A percentile compares a stretch with the other conserved stretches of the same genome.
Conservation (phyloP, 2,329 filamentous ascomycete genomes). For the Paecilomyces sp. region DNA sequence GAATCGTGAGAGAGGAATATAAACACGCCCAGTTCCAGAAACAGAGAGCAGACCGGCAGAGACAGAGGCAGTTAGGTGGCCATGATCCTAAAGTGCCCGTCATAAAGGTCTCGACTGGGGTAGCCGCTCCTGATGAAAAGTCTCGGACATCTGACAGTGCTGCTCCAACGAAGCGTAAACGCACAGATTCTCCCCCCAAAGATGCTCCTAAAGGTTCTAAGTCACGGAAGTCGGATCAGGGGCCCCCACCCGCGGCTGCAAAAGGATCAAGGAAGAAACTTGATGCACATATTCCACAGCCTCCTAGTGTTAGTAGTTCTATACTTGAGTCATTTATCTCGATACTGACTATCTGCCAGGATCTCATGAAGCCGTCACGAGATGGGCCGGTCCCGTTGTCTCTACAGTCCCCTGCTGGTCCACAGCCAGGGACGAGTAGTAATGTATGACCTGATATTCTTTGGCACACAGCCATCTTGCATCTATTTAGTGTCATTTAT, state of each 20-base stretch:
- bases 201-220: conserved; percentile 18
- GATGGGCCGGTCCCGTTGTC: conserved; percentile 24
- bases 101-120: conserved; percentile 22
- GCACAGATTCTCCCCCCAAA: conserved; percentile 15
- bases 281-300: conserved; percentile 13
- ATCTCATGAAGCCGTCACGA: conserved; percentile 33
- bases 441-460: conserved; percentile 2
- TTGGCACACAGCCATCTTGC: background rate
- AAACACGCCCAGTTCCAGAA: conserved; percentile 26
- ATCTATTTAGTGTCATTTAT: background rate
- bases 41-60: conserved; percentile 29
- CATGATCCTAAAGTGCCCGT: conserved; percentile 39
- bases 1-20: conserved; percentile 30
- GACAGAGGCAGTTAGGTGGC: conserved; percentile 34
- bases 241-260: conserved; percentile 15
- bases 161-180: conserved; percentile 25
- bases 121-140: conserved; percentile 7
- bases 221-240: conserved; percentile 17
- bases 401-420: conserved; percentile 10
- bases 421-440: conserved; percentile 7
- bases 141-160: conserved; percentile 4
- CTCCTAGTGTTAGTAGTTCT: conserved; percentile 9
- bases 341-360: conserved; percentile 14
- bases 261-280: conserved; percentile 12
- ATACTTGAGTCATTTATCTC: background rate